A percentile compares a stretch with the other conserved stretches of the same genome.
Evolutionary conservation across 78 protist genomes (phyloP).

Genomic region (Dictyostelium intermedium): DNA sequence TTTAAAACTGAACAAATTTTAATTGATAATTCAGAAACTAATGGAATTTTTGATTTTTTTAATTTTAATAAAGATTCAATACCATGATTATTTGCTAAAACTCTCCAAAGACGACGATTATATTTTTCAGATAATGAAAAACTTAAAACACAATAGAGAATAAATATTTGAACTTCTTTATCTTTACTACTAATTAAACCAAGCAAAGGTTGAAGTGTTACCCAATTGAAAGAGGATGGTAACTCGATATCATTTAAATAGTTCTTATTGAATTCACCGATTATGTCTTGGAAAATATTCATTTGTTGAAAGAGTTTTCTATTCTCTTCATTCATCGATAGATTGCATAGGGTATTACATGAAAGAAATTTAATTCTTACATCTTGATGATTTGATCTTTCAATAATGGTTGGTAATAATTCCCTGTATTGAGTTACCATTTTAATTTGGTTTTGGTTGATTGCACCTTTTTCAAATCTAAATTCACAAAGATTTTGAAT

Average conservation of each 20-base stretch:
- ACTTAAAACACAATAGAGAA: constrained; percentile 51
- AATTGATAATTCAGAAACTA: background rate
- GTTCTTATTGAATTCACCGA: background rate
- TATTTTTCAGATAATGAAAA: constrained; percentile 21
- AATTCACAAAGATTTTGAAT: constrained; percentile 66
- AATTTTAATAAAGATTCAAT: background rate
- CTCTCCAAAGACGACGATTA: constrained; percentile 45
- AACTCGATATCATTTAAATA: background rate
- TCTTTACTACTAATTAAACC: constrained; percentile 24
- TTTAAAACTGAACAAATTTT: constrained; percentile 3
- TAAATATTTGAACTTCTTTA: constrained; percentile 36
- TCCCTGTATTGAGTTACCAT: background rate
- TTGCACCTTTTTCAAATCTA: constrained; percentile 40
- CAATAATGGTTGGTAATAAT: background rate
- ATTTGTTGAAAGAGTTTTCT: background rate
- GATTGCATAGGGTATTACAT: constrained; percentile 44
- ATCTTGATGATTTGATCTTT: constrained; percentile 26
- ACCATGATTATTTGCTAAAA: constrained; percentile 22
- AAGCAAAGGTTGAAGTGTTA: constrained; percentile 51
- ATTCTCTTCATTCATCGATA: constrained; percentile 68
- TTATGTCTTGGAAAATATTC: background rate
- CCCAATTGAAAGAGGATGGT: constrained; percentile 61
- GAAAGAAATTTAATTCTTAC: constrained; percentile 48
- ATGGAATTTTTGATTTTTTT: constrained; percentile 21
- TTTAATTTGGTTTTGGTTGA: constrained; percentile 65